Percentiles rank a stretch among this genome's conserved stretches.
phyloP scores from a whole-genome alignment of 1,139 yeast genomes.

The Arxiozyma telluris region DNA sequence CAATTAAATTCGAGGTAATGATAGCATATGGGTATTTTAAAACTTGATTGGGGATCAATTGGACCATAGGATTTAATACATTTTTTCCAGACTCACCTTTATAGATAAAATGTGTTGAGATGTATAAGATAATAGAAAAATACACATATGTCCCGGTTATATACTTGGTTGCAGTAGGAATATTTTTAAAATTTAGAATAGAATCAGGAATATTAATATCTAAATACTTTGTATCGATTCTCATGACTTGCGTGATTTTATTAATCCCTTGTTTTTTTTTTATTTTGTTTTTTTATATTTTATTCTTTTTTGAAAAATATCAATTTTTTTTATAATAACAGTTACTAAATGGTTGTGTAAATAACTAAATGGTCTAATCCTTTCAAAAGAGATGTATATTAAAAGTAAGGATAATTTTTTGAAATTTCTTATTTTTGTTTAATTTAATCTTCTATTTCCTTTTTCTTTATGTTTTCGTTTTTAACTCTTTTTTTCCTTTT shows the following conservation, averaged over 20 bases:
- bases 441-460: no score
- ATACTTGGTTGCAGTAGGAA: constrained; percentile 38
- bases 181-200: constrained; percentile 14
- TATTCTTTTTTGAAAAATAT: no score
- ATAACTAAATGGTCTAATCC: no score
- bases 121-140: constrained; percentile 30
- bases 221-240: constrained; percentile 13
- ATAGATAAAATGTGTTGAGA: constrained; percentile 27
- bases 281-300: no score
- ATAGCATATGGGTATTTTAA: constrained; percentile 68
- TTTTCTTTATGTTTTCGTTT: no score
- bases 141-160: constrained; percentile 28
- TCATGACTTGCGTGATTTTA: constrained; percentile 9
- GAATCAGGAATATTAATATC: constrained; percentile 20
- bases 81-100: constrained; percentile 12
- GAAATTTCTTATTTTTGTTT: no score
- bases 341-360: no score
- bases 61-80: constrained; percentile 43
- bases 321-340: no score
- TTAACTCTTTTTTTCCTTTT: no score
- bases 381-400: no score
- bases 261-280: not conserved
- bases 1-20: constrained; percentile 64
- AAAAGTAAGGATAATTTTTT: no score
- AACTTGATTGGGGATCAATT: constrained; percentile 59